Conservation (phyloP, 2,329 filamentous ascomycete genomes). For the Exophiala viscosa region DNA sequence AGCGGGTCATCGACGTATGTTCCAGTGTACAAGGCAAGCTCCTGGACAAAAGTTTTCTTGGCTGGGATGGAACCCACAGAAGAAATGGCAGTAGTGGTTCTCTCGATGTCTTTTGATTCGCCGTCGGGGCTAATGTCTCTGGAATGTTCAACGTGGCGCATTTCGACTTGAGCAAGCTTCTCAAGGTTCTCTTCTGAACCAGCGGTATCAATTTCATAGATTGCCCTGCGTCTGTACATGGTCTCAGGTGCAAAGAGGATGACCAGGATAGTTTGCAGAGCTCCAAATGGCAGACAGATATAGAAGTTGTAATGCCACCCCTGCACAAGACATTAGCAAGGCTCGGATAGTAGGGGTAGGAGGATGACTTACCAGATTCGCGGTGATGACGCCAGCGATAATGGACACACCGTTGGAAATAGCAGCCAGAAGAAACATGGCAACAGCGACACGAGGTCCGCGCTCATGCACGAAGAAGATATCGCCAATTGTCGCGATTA, state of each 20-base stretch:
- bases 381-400: slow-evolving; percentile 39
- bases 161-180: slow-evolving; percentile 19
- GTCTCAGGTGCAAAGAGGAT: slow-evolving; percentile 18
- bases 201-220: slow-evolving; percentile 20
- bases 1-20: slow-evolving; percentile 12
- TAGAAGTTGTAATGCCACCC: slow-evolving; percentile 21
- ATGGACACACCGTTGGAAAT: slow-evolving; percentile 40
- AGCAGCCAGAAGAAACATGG: slow-evolving; percentile 38
- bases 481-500: slow-evolving; percentile 42
- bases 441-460: slow-evolving; percentile 33
- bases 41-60: slow-evolving; percentile 15
- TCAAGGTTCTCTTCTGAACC: slow-evolving; percentile 21
- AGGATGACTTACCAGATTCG: slow-evolving; percentile 6
- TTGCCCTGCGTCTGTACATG: slow-evolving; percentile 18
- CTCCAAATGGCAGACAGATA: slow-evolving; percentile 16
- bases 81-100: slow-evolving; percentile 5
- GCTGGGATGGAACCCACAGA: slow-evolving; percentile 12
- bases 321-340: not conserved
- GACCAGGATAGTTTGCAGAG: slow-evolving; percentile 10
- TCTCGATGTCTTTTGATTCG: slow-evolving; percentile 10
- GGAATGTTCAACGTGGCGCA: slow-evolving; percentile 7
- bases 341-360: not conserved
- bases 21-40: slow-evolving; percentile 20
- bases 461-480: slow-evolving; percentile 38
- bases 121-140: not conserved